These are phyloP conservation scores for Erucastrum elatum DNA, from an alignment of 345 rosid species.

Conservation along the genomic window DNA sequence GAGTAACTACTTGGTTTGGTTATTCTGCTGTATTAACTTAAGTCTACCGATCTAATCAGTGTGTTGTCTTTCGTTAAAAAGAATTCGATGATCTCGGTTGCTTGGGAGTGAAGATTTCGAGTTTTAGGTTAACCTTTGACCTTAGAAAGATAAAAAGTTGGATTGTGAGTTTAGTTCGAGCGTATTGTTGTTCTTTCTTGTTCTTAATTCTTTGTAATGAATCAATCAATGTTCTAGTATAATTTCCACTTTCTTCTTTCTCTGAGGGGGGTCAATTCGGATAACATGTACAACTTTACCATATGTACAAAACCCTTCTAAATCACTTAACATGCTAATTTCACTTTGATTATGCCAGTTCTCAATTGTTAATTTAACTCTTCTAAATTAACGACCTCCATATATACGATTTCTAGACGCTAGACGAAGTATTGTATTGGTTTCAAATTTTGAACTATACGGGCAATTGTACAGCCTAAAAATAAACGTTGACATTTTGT, in stretches of 20 bases:
- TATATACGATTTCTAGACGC: not conserved
- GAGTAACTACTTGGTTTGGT: not conserved
- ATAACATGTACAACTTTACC: too few species aligned
- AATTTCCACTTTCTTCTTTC: too few species aligned
- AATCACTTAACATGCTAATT: too few species aligned
- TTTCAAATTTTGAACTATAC: not conserved
- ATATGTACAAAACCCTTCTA: too few species aligned
- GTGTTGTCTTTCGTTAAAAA: not conserved
- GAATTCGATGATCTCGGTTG: conserved; percentile 73
- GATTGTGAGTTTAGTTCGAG: not conserved
- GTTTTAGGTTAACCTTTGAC: not conserved
- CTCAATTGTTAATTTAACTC: not conserved
- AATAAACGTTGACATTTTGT: too few species aligned
- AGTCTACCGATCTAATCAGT: not conserved
- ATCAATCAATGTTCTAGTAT: not conserved
- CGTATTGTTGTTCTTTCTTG: not conserved
- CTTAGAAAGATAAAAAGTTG: not conserved
- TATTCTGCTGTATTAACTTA: not conserved
- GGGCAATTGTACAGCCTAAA: not conserved
- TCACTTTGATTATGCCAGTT: not conserved
- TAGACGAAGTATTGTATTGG: not conserved
- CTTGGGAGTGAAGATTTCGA: conserved; percentile 57
- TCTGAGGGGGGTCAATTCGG: not conserved
- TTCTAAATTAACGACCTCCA: not conserved
- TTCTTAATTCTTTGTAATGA: not conserved